Base-by-base conservation (phyloP, 2,329 filamentous ascomycete species). In the Monilinia fructigena region DNA sequence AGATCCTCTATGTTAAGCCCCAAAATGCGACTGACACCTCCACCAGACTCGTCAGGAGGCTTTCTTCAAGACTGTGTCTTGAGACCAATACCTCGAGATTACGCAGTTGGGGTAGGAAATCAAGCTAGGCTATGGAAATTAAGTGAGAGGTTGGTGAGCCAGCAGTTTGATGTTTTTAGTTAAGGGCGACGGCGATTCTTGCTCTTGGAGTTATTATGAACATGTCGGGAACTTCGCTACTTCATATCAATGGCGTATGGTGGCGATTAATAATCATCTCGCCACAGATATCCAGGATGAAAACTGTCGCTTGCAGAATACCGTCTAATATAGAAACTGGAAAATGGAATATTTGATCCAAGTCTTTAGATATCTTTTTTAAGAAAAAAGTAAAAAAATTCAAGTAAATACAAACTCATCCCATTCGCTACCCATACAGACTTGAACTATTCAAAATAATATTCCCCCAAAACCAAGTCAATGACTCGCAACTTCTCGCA, bases 81-180 rank as follows among this genome's bases (percentile, higher is more conserved):
- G 14, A 50, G 62, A 28, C 56, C 50, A 11, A 48, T 47, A 18
- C 40, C 45, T 8, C 40, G 48, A 31, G 53, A 55, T 4, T 31
- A 66, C 61, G 65, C 56, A 10, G 11, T 38, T 8, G 55, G 56
- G 16, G n/a, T 47, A n/a, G 66, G 66, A 18, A 67, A 66, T 31
- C 66, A 56, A 28, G 59, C 66, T n/a, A 67, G 42, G 38, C 45
- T 68, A 18, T 70, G 68, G 66, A 28, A 28, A 12, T 50, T 69
- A 20, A 67, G 61, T 67, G 68, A 69, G 65, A 56, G 56, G 55
- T 5, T 68, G 18, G 66, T 69, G 45, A 62, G 62, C 5, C 66
- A 69, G 59, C 61, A 66, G 23, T 70, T 70, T 47, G 31, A 48
- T 42, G 16, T 38, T 7, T 23, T 60, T 3, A 50, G 7, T 18